These are phyloP conservation scores for Lolium rigidum DNA, from an alignment of 176 grass and related monocot species.

Conservation along the genomic window DNA sequence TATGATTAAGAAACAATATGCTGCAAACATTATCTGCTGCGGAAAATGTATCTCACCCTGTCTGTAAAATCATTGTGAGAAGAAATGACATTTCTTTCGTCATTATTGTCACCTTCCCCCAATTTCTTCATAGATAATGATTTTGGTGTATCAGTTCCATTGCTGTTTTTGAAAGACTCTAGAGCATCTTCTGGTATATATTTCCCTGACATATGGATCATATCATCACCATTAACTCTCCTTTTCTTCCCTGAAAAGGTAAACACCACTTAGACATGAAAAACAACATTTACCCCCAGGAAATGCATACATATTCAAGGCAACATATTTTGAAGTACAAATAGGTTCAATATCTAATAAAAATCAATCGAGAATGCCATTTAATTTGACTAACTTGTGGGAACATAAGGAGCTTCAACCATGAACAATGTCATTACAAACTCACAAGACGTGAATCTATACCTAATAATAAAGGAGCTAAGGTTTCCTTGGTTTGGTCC, in stretches of 20 bases:
- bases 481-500: no score
- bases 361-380: background rate
- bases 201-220: conserved; percentile 43
- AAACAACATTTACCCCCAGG: background rate
- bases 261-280: background rate
- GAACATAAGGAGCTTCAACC: background rate
- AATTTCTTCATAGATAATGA: conserved; percentile 43
- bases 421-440: background rate
- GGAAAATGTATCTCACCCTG: conserved; percentile 58
- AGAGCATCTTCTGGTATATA: conserved; percentile 53
- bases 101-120: conserved; percentile 41
- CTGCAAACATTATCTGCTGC: background rate
- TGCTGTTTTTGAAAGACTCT: conserved; percentile 41
- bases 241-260: conserved; percentile 55
- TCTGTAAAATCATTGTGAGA: conserved; percentile 55
- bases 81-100: conserved; percentile 54
- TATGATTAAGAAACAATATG: conserved; percentile 22
- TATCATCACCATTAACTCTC: conserved; percentile 48
- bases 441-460: background rate
- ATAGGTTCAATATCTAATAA: conserved; percentile 7
- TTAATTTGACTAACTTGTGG: background rate
- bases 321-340: conserved; percentile 14
- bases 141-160: conserved; percentile 51
- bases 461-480: no score
- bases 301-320: conserved; percentile 26